Conservation (phyloP, 352 stramenopile genomes). For the Pythium aristosporum region DNA sequence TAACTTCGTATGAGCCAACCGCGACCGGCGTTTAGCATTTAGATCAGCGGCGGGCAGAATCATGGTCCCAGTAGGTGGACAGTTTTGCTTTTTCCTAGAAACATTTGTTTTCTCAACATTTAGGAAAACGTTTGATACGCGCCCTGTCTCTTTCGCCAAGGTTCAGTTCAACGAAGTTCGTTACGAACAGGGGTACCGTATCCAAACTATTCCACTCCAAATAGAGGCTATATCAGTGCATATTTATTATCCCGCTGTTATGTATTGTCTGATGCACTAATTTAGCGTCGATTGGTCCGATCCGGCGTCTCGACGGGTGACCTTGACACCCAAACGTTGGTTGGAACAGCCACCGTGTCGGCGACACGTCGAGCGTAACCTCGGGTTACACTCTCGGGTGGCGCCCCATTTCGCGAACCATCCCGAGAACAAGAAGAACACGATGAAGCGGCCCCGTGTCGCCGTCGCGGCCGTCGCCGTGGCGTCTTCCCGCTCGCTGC, state of each 20-base stretch:
- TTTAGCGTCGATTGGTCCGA: no score
- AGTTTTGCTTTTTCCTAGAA: not conserved
- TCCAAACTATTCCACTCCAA: not conserved
- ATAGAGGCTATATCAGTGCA: conserved; percentile 4
- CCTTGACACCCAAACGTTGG: no score
- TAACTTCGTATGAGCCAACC: conserved; percentile 25
- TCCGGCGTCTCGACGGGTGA: no score
- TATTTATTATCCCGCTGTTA: no score
- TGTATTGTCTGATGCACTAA: no score
- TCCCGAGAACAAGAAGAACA: not conserved
- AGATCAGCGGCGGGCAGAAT: no score
- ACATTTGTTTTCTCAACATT: conserved; percentile 3
- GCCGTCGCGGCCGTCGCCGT: not conserved
- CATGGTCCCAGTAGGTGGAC: not conserved
- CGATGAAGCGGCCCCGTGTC: not conserved
- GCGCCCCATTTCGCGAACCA: no score
- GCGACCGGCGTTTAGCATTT: no score
- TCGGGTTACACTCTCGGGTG: not conserved
- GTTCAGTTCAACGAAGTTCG: conserved; percentile 6
- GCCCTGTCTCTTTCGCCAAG: conserved; percentile 8
- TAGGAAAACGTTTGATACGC: not conserved
- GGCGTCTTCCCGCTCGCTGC: not conserved
- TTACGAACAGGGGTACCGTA: not conserved
- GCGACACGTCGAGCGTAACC: conserved; percentile 10
- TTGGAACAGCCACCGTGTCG: not conserved